Percentiles rank a stretch among this genome's conserved stretches.
These are phyloP conservation scores for Aristolochia contorta DNA, from an alignment of 164 flowering plant genomes.

Conservation along the genomic window DNA sequence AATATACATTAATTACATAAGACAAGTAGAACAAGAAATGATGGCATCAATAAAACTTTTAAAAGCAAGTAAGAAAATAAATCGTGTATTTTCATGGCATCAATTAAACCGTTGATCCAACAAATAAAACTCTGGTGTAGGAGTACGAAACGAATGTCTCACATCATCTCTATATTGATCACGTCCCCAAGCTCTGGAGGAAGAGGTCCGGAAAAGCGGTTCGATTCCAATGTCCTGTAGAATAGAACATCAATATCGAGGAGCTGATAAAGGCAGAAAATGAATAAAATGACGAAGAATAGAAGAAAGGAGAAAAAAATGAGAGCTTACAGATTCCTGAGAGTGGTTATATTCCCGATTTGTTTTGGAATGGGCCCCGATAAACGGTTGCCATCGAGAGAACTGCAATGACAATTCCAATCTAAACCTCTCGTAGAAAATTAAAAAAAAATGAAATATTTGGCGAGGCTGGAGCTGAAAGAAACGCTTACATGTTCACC, in stretches of 20 bases:
- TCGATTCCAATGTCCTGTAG: conserved; percentile 25
- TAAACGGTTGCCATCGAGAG: conserved; percentile 30
- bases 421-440: not conserved
- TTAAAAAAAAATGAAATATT: not conserved
- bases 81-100: not conserved
- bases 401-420: not conserved
- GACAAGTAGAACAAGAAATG: not conserved
- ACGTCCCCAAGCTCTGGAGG: conserved; percentile 31
- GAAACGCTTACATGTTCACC: conserved; percentile 33
- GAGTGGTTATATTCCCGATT: conserved; percentile 30
- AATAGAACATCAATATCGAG: not conserved
- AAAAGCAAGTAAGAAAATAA: too few species aligned
- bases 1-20: not conserved
- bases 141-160: not conserved
- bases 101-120: not conserved
- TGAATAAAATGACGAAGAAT: not conserved
- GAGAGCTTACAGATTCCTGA: conserved; percentile 30
- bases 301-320: not conserved
- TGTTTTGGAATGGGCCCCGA: conserved; percentile 18
- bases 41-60: too few species aligned
- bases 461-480: not conserved
- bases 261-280: not conserved
- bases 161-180: conserved; percentile 21
- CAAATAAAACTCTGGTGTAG: too few species aligned
- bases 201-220: conserved; percentile 23